Conservation (phyloP, 2,329 filamentous ascomycete species). For the Neospermospora avenae region DNA sequence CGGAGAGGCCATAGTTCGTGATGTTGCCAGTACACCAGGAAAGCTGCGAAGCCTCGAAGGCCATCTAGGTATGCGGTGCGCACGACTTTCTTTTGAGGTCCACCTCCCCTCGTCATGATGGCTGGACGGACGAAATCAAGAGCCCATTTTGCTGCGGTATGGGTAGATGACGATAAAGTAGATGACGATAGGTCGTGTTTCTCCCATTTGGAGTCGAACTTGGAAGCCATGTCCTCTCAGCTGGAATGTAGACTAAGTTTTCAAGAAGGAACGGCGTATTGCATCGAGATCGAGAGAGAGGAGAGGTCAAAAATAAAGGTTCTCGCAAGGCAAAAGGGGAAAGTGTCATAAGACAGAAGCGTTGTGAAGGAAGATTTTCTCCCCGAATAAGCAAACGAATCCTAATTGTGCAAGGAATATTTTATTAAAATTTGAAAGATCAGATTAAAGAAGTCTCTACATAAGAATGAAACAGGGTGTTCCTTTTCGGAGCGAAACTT, state of each 20-base stretch:
- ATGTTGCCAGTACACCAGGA: slow-evolving; percentile 46
- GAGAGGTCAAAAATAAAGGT: not conserved
- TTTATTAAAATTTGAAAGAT: not conserved
- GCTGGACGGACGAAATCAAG: slow-evolving; percentile 14
- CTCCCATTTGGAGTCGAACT: slow-evolving; percentile 2
- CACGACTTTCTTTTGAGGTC: slow-evolving; percentile 9
- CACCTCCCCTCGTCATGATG: slow-evolving; percentile 5
- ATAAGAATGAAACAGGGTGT: not conserved
- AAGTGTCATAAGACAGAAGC: not conserved
- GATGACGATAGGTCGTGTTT: not conserved
- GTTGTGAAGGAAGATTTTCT: not conserved
- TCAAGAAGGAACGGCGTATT: not conserved
- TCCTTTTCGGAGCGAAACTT: not conserved
- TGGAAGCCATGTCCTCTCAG: slow-evolving; percentile 3
- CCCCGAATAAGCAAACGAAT: not conserved
- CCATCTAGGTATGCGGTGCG: slow-evolving; percentile 46
- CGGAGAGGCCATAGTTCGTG: slow-evolving; percentile 38
- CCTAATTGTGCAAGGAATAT: not conserved
- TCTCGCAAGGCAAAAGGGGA: not conserved
- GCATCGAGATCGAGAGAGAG: not conserved
- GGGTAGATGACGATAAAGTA: not conserved
- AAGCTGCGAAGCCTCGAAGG: slow-evolving; percentile 46
- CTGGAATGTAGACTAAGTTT: not conserved
- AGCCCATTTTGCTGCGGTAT: slow-evolving; percentile 8
- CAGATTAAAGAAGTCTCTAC: not conserved